A percentile compares a stretch with the other conserved stretches of the same genome.
phyloP scores from a whole-genome alignment of 2,329 filamentous ascomycete species.

The Huntiella savannae region DNA sequence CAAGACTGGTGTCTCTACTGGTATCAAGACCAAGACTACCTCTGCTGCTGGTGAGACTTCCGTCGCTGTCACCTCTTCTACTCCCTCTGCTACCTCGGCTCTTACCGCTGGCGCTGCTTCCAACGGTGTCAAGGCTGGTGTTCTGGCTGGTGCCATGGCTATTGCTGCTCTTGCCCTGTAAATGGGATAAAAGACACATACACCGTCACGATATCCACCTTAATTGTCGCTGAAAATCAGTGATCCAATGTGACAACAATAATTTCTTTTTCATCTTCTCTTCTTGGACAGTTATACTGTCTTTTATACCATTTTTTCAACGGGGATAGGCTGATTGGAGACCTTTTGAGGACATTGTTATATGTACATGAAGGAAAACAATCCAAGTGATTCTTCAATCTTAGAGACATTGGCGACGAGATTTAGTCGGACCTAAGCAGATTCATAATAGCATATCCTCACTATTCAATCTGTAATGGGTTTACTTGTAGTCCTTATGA shows the following conservation, averaged over 20 bases:
- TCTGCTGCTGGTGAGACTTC: slow-evolving; percentile 2
- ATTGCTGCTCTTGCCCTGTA: slow-evolving; percentile 11
- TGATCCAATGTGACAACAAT: background rate
- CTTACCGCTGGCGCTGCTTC: slow-evolving; percentile 5
- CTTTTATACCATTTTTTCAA: slow-evolving; percentile 12
- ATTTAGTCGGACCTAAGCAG: too few relatives aligned
- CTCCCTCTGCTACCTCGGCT: slow-evolving; percentile 2
- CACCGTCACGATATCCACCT: too few relatives aligned
- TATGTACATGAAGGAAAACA: background rate
- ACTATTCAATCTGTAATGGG: slow-evolving; percentile 6
- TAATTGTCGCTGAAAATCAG: too few relatives aligned
- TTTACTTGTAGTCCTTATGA: slow-evolving; percentile 2
- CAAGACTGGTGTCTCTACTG: slow-evolving; percentile 2
- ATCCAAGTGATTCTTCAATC: background rate
- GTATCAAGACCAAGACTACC: background rate
- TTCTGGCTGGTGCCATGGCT: slow-evolving; percentile 11
- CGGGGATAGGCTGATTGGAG: slow-evolving; percentile 11
- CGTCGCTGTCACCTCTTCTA: background rate
- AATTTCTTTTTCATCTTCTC: slow-evolving; percentile 1
- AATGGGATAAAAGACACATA: background rate
- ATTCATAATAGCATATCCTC: slow-evolving; percentile 9
- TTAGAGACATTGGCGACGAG: too few relatives aligned
- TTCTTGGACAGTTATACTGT: background rate
- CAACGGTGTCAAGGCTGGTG: slow-evolving; percentile 7
- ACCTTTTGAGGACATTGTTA: slow-evolving; percentile 10